Conservation (phyloP, 1,284 basidiomycete genomes). For the Cryptococcus depauperatus region DNA sequence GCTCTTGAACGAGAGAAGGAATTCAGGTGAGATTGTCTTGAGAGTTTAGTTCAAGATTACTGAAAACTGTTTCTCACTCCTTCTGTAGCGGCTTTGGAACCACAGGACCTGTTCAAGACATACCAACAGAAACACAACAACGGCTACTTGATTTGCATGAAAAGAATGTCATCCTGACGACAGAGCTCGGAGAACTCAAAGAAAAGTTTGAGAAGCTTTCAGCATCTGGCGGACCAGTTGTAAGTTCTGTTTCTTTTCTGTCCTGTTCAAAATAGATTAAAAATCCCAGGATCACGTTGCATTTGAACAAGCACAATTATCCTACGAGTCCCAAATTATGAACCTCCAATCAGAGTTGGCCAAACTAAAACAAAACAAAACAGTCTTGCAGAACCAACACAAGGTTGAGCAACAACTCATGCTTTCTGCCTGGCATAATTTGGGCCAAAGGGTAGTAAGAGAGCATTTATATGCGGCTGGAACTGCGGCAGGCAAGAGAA, state of each 20-base stretch:
- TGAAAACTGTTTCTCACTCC: no score
- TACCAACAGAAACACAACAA: constrained; percentile 71
- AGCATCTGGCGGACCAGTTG: constrained; percentile 18
- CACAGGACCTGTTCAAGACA: constrained; percentile 61
- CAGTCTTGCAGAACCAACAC: constrained; percentile 57
- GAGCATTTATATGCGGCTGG: constrained; percentile 40
- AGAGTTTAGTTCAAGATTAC: background rate
- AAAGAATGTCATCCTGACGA: constrained; percentile 62
- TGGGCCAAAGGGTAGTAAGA: constrained; percentile 59
- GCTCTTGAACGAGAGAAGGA: constrained; percentile 58
- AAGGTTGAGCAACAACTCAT: constrained; percentile 70
- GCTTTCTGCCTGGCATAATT: constrained; percentile 62
- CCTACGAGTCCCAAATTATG: constrained; percentile 61
- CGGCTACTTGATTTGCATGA: constrained; percentile 68
- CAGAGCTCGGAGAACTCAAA: constrained; percentile 60
- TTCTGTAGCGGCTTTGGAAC: constrained; percentile 61
- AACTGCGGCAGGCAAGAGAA: constrained; percentile 12
- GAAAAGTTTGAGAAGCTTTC: constrained; percentile 67
- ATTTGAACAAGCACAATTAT: constrained; percentile 65
- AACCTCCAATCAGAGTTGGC: constrained; percentile 61
- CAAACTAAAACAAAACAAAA: constrained; percentile 50
- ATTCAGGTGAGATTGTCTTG: constrained; percentile 26
- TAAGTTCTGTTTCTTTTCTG: constrained; percentile 1
- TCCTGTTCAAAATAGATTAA: background rate
- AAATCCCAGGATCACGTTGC: constrained; percentile 45